Percentiles rank a stretch among this genome's conserved stretches.
Conservation (phyloP, 2,329 filamentous ascomycete genomes). For the Bretziella fagacearum region DNA sequence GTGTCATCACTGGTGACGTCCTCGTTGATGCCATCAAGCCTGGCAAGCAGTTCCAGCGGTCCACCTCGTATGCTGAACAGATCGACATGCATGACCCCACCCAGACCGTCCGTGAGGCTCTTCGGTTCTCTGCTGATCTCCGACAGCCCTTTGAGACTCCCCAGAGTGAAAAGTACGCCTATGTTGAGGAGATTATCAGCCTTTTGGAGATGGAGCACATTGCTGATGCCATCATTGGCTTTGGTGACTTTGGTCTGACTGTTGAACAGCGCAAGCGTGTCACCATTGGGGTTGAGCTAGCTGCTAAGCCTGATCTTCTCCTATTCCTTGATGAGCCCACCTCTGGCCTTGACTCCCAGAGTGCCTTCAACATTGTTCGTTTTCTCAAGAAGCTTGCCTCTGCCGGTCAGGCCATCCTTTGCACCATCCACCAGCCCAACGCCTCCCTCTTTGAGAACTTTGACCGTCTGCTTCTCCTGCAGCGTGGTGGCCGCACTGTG, state of each 20-base stretch:
- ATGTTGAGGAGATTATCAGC: slow-evolving; percentile 44
- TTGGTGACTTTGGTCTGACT: slow-evolving; percentile 51
- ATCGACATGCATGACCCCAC: slow-evolving; percentile 45
- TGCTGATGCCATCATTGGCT: slow-evolving; percentile 41
- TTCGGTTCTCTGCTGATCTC: slow-evolving; percentile 45
- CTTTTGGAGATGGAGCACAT: slow-evolving; percentile 42
- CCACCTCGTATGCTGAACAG: slow-evolving; percentile 46
- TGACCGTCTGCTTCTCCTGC: slow-evolving; percentile 61
- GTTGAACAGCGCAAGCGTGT: slow-evolving; percentile 54
- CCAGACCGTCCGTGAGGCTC: slow-evolving; percentile 45
- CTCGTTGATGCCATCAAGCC: slow-evolving; percentile 39
- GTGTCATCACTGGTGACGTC: slow-evolving; percentile 39
- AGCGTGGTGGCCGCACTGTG: slow-evolving; percentile 62
- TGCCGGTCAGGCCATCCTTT: slow-evolving; percentile 76
- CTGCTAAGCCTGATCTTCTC: slow-evolving; percentile 61
- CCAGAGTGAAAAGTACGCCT: slow-evolving; percentile 37
- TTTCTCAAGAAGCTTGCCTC: slow-evolving; percentile 52
- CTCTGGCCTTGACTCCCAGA: slow-evolving; percentile 54
- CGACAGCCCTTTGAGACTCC: slow-evolving; percentile 39
- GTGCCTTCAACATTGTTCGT: slow-evolving; percentile 51
- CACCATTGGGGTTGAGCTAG: slow-evolving; percentile 83
- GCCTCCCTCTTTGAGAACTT: slow-evolving; percentile 78
- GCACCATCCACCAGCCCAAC: slow-evolving; percentile 83
- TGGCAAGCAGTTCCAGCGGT: slow-evolving; percentile 43
- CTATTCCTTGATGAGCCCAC: slow-evolving; percentile 70